Base-by-base conservation (phyloP, 163 green algal species). In the Coccomyxa subellipsoidea region DNA sequence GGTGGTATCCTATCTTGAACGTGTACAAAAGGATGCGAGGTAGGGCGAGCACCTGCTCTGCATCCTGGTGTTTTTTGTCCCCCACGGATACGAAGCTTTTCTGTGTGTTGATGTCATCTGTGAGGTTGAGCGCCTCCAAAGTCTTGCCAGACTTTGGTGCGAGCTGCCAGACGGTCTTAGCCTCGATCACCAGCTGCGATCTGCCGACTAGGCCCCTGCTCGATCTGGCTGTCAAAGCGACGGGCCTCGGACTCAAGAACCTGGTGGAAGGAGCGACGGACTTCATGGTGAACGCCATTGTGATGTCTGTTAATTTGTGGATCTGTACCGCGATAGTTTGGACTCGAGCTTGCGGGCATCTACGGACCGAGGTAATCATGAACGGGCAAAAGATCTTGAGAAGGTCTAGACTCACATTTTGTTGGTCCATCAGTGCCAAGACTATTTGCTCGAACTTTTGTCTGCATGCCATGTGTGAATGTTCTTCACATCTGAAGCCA, bases 201-300 rank as follows among this genome's bases (percentile, higher is more conserved):
- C 66, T 73, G 66, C 66, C 66, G 66, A 73, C 27, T 8, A 23
- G 8, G 66, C 29, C 27, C n/a, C 66, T 73, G 66, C 66, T n/a
- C 21, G 66, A 36, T 32, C 66, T 32, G 27, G 66, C 66, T 34
- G 29, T 73, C 29, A 73, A 36, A 23, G 29, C n/a, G 18, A 73
- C 29, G 27, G 66, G 66, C 66, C 66, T 73, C 8, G 66, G 66
- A 23, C 29, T 34, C 27, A 73, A 23, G 2, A 73, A 34, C 66
- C 32, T 36, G 27, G 66, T 73, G 66, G 66, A 73, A n/a, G 66
- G 66, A 34, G 66, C 66, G 10, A 73, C 21, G 66, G 66, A 36
- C 66, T 21, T 73, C 66, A 73, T 73, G 66, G 21, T 73, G 66
- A 36, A 73, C 27, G 66, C 66, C 66, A 73, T 73, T 34, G 31